Evolutionary conservation across 2,329 filamentous ascomycete species (phyloP).

Genomic region (Fusarium heterosporum): DNA sequence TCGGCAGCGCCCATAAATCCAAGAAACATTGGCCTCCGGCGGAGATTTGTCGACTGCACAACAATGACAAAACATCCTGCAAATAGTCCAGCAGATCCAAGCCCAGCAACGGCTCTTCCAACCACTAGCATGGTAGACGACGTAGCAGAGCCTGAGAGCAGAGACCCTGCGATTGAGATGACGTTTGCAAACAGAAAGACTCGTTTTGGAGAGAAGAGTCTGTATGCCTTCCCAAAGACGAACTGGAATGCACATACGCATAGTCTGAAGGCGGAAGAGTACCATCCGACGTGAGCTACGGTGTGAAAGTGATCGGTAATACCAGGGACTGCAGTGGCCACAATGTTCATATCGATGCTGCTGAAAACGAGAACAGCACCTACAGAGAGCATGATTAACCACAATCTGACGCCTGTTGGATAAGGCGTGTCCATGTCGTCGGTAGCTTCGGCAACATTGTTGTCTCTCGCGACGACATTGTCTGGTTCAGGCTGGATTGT

Average conservation of each 20-base stretch:
- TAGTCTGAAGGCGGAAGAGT: conserved; percentile 50
- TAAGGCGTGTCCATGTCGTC: neutral
- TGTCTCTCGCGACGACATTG: accelerated
- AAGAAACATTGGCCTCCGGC: conserved; percentile 6
- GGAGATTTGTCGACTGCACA: neutral
- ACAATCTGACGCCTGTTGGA: conserved; percentile 7
- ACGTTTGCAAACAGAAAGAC: conserved; percentile 54
- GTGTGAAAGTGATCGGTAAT: conserved; percentile 46
- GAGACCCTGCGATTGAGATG: conserved; percentile 58
- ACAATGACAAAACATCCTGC: conserved; percentile 48
- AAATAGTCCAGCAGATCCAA: conserved; percentile 57
- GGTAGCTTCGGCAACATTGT: accelerated
- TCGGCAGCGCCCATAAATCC: conserved; percentile 29
- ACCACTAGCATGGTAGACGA: conserved; percentile 58
- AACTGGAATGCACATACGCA: conserved; percentile 55
- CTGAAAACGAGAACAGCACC: conserved; percentile 17
- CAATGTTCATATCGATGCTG: conserved; percentile 43
- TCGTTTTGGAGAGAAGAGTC: conserved; percentile 32
- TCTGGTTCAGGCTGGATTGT: neutral
- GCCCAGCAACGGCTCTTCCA: conserved; percentile 59
- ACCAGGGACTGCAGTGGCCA: conserved; percentile 43
- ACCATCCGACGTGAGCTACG: conserved; percentile 43
- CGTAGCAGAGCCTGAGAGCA: conserved; percentile 58
- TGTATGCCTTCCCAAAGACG: conserved; percentile 31
- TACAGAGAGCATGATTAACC: conserved; percentile 18